Evolutionary conservation across 2,329 filamentous ascomycete genomes (phyloP).

Genomic region (Emergomyces africanus): DNA sequence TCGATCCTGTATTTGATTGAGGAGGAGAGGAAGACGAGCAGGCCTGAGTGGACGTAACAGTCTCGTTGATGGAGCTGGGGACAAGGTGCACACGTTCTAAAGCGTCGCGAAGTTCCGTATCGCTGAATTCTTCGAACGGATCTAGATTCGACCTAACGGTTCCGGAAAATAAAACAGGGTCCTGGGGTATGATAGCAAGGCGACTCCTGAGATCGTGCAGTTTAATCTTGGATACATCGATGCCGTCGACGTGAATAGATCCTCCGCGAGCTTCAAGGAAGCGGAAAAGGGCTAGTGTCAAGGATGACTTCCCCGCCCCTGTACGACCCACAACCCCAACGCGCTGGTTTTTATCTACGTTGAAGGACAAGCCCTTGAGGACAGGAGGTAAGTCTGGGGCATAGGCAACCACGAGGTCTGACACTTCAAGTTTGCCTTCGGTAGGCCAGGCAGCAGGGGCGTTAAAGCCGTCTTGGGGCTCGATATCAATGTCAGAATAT

Average conservation of each 20-base stretch:
- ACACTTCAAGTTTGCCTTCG: constrained; percentile 59
- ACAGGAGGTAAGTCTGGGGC: constrained; percentile 59
- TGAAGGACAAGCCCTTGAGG: constrained; percentile 56
- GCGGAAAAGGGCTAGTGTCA: constrained; percentile 64
- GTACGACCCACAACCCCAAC: constrained; percentile 69
- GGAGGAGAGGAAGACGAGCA: not conserved
- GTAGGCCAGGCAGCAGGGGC: constrained; percentile 64
- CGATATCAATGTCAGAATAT: constrained; percentile 56
- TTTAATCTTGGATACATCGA: constrained; percentile 61
- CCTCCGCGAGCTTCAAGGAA: constrained; percentile 59
- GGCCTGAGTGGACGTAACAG: constrained; percentile 15
- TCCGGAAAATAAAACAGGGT: constrained; percentile 70
- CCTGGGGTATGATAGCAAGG: constrained; percentile 70
- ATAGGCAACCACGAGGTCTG: constrained; percentile 59
- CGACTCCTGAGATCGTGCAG: constrained; percentile 59
- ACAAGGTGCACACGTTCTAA: constrained; percentile 59
- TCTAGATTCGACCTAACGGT: constrained; percentile 67
- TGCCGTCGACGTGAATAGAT: constrained; percentile 55
- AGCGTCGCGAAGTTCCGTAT: constrained; percentile 56
- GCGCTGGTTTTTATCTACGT: constrained; percentile 52
- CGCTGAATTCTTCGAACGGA: constrained; percentile 57
- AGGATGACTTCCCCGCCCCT: constrained; percentile 63
- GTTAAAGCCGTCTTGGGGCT: constrained; percentile 47
- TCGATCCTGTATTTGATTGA: constrained; percentile 10
- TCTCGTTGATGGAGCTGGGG: constrained; percentile 29